phyloP scores from a whole-genome alignment of 345 rosid species.

The Arabis hirsuta region DNA sequence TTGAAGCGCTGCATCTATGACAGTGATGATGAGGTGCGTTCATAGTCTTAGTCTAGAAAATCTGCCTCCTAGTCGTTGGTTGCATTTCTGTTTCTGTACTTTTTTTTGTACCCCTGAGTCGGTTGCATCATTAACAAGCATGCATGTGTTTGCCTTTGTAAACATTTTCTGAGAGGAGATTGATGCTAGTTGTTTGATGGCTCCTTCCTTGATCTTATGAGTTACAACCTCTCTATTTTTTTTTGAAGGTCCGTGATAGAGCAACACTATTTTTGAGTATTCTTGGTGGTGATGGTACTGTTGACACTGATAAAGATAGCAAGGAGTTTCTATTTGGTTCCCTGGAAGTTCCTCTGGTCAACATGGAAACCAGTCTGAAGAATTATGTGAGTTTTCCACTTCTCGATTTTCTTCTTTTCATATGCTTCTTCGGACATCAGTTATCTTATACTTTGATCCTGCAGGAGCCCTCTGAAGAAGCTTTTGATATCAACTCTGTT shows the following conservation, averaged over 20 bases:
- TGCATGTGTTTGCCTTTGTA: slow-evolving; percentile 21
- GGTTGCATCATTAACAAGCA: slow-evolving; percentile 21
- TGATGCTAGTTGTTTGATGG: slow-evolving; percentile 12
- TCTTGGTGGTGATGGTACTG: slow-evolving; percentile 70
- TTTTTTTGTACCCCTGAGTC: slow-evolving; percentile 9
- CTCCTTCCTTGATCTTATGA: slow-evolving; percentile 15
- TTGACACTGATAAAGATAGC: slow-evolving; percentile 63
- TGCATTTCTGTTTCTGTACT: background rate
- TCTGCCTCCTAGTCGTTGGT: slow-evolving; percentile 11
- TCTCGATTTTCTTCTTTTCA: slow-evolving; percentile 28
- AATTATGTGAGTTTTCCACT: slow-evolving; percentile 66
- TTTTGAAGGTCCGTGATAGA: slow-evolving; percentile 89
- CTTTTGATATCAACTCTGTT: slow-evolving; percentile 83
- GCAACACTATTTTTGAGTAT: slow-evolving; percentile 90
- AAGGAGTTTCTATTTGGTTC: slow-evolving; percentile 84
- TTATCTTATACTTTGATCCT: slow-evolving; percentile 39
- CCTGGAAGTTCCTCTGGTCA: slow-evolving; percentile 78
- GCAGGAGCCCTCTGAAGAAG: slow-evolving; percentile 84
- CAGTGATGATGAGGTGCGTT: slow-evolving; percentile 94
- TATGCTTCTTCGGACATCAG: slow-evolving; percentile 20
- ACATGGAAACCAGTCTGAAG: slow-evolving; percentile 90
- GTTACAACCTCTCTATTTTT: slow-evolving; percentile 8
- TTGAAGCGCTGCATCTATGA: slow-evolving; percentile 92
- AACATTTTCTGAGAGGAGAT: slow-evolving; percentile 8
- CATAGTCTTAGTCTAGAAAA: slow-evolving; percentile 17